Percentiles rank a stretch among this genome's conserved stretches.
These are phyloP conservation scores for Urtica urens DNA, from an alignment of 306 rosid species.

Conservation along the genomic window DNA sequence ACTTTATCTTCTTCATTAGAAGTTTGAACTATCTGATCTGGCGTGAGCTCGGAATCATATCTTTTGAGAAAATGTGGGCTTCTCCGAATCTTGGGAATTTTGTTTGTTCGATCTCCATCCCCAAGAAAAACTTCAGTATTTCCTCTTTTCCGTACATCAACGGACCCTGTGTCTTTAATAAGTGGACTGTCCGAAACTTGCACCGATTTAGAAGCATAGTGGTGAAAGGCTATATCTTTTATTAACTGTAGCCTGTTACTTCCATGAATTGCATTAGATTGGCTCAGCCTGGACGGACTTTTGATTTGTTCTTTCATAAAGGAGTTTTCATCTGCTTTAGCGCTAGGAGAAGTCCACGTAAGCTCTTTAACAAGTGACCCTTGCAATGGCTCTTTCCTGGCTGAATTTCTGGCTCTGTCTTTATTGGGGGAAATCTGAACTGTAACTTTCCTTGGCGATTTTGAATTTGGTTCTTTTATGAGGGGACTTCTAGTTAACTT, in stretches of 20 bases:
- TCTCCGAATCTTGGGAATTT: slow-evolving; percentile 19
- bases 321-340: slow-evolving; percentile 21
- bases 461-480: slow-evolving; percentile 14
- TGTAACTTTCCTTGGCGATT: neutral
- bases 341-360: slow-evolving; percentile 22
- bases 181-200: slow-evolving; percentile 21
- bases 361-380: neutral
- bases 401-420: slow-evolving; percentile 7
- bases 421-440: slow-evolving; percentile 19
- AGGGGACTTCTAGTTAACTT: slow-evolving; percentile 17
- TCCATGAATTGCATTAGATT: slow-evolving; percentile 18
- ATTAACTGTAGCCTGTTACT: slow-evolving; percentile 10
- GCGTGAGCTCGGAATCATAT: slow-evolving; percentile 18
- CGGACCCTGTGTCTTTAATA: slow-evolving; percentile 21
- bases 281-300: slow-evolving; percentile 21
- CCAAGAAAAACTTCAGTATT: slow-evolving; percentile 15
- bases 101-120: slow-evolving; percentile 25
- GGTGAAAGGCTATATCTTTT: slow-evolving; percentile 19
- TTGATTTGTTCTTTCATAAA: slow-evolving; percentile 15
- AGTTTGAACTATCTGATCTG: slow-evolving; percentile 18
- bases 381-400: neutral
- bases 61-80: slow-evolving; percentile 29
- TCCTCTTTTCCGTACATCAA: slow-evolving; percentile 52
- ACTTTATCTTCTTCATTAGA: slow-evolving; percentile 25
- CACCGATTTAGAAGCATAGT: slow-evolving; percentile 21